Evolutionary conservation across 1,139 yeast genomes (phyloP).

Genomic region (Kluyveromyces sp.): DNA sequence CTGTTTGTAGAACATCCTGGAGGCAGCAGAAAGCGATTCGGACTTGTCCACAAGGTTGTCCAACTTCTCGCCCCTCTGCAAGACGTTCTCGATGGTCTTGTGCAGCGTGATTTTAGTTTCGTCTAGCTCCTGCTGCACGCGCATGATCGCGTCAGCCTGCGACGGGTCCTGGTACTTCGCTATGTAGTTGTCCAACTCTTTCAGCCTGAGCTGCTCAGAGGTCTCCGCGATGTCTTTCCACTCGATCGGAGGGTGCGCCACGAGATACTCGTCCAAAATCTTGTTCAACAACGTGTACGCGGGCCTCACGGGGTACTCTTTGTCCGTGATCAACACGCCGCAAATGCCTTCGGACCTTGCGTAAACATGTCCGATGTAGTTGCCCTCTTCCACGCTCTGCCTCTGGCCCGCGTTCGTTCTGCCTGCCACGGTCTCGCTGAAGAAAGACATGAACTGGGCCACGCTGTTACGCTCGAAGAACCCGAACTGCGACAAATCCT

Average conservation of each 20-base stretch:
- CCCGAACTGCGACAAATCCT: conserved; percentile 78
- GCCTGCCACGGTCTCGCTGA: conserved; percentile 81
- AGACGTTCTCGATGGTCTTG: conserved; percentile 88
- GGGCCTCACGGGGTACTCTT: conserved; percentile 96
- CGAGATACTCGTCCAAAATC: conserved; percentile 80
- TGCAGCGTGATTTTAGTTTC: conserved; percentile 95
- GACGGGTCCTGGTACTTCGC: conserved; percentile 90
- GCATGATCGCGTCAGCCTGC: conserved; percentile 95
- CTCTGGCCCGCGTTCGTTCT: conserved; percentile 87
- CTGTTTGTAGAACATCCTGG: conserved; percentile 92
- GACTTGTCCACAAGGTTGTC: conserved; percentile 92
- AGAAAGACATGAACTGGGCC: conserved; percentile 89
- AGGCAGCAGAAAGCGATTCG: conserved; percentile 81
- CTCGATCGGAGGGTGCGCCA: conserved; percentile 68
- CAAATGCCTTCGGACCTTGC: conserved; percentile 86
- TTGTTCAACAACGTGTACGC: conserved; percentile 90
- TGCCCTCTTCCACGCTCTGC: conserved; percentile 89
- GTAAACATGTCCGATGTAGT: conserved; percentile 86
- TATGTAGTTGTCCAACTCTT: conserved; percentile 62
- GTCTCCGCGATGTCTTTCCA: conserved; percentile 59
- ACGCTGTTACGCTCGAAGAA: conserved; percentile 77
- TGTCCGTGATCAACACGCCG: conserved; percentile 90
- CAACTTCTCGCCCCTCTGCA: conserved; percentile 93
- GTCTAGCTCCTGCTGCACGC: conserved; percentile 94
- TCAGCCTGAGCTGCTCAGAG: conserved; percentile 45